Conservation (phyloP, 805 yeast genomes). For the Metschnikowia drakensbergensis region DNA sequence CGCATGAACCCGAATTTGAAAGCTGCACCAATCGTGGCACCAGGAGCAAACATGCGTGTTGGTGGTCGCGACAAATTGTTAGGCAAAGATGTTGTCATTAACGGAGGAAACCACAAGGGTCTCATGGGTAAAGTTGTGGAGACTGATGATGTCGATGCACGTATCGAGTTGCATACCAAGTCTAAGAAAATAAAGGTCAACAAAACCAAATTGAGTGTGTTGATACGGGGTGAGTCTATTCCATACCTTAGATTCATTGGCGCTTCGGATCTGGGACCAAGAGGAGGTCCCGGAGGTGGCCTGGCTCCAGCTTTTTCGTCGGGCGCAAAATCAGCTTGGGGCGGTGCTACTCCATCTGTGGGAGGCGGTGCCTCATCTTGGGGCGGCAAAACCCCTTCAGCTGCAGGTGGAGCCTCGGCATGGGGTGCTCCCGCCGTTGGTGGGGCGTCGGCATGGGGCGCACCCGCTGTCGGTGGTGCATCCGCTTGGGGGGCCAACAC, state of each 20-base stretch:
- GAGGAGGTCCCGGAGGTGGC: conserved; percentile 18
- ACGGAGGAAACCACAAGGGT: conserved; percentile 93
- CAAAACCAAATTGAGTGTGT: conserved; percentile 71
- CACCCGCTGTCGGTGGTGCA: conserved; percentile 24
- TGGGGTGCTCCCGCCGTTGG: conserved; percentile 34
- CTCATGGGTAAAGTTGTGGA: conserved; percentile 90
- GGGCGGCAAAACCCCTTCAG: conserved; percentile 15
- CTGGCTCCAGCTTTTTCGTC: conserved; percentile 35
- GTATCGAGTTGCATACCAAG: conserved; percentile 92
- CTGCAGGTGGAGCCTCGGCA: conserved; percentile 39
- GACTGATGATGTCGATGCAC: conserved; percentile 85
- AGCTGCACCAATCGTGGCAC: conserved; percentile 41
- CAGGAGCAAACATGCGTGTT: conserved; percentile 47
- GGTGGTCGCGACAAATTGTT: conserved; percentile 80
- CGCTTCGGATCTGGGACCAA: conserved; percentile 29
- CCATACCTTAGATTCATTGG: conserved; percentile 79
- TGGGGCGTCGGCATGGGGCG: conserved; percentile 24
- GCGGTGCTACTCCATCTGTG: conserved; percentile 23
- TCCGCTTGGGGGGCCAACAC: conserved; percentile 38
- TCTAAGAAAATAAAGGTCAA: conserved; percentile 82
- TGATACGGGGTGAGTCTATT: conserved; percentile 63
- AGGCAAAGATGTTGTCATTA: conserved; percentile 79
- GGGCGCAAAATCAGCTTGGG: conserved; percentile 56
- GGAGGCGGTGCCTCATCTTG: conserved; percentile 43
- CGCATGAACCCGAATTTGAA: conserved; percentile 81